Percentiles rank a stretch among this genome's conserved stretches.
Evolutionary conservation across 2,329 filamentous ascomycete species (phyloP).

Genomic region (Pseudocercospora pini-densiflorae): DNA sequence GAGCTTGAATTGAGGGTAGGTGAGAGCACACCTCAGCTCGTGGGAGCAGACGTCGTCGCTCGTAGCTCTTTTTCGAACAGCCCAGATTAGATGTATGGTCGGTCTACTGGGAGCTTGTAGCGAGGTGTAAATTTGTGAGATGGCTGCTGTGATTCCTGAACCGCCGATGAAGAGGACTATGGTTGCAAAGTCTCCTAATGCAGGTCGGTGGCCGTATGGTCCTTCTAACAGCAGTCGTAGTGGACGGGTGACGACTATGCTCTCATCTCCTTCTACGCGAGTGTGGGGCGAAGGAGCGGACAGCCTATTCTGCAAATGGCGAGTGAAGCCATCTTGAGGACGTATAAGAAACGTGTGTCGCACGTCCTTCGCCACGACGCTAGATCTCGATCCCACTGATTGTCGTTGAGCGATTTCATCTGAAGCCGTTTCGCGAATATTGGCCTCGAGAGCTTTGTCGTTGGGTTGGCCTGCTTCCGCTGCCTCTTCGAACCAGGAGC

Average conservation of each 20-base stretch:
- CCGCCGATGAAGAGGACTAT: slow-evolving; percentile 51
- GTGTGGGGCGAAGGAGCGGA: slow-evolving; percentile 27
- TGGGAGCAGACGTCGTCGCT: slow-evolving; percentile 25
- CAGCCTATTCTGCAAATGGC: slow-evolving; percentile 42
- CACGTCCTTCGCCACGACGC: neutral
- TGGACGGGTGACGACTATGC: slow-evolving; percentile 31
- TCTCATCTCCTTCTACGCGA: neutral
- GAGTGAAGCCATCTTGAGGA: slow-evolving; percentile 58
- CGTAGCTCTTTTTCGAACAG: slow-evolving; percentile 17
- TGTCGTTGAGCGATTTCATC: neutral
- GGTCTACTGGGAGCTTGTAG: neutral
- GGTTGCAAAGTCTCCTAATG: slow-evolving; percentile 46
- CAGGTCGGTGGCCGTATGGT: slow-evolving; percentile 50
- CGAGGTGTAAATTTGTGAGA: slow-evolving; percentile 26
- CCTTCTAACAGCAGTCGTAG: slow-evolving; percentile 53
- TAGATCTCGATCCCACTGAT: neutral
- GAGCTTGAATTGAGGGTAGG: neutral
- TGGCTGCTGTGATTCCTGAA: slow-evolving; percentile 54
- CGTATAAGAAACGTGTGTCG: slow-evolving; percentile 54
- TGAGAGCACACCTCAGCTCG: slow-evolving; percentile 13
- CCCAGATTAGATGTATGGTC: slow-evolving; percentile 24
- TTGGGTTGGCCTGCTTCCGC: neutral
- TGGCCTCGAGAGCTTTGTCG: neutral
- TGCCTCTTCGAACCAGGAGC: neutral
- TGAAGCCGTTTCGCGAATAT: neutral